Evolutionary conservation across 257 asterid species (phyloP).

Genomic region (Solanum tacnaense): DNA sequence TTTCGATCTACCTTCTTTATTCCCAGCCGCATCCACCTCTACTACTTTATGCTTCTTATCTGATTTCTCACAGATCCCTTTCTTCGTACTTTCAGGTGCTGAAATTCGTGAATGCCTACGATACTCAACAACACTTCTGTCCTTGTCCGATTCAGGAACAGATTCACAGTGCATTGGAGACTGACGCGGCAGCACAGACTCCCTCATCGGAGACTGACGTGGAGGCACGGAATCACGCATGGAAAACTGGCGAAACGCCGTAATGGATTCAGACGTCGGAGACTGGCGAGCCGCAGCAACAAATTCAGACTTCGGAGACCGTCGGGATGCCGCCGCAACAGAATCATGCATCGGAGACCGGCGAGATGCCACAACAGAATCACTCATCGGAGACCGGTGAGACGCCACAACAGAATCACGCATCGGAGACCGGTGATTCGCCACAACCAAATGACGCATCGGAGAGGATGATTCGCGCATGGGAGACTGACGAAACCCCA

Average conservation of each 20-base stretch:
- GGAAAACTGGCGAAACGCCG: conserved; percentile 22
- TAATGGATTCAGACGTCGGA: not conserved
- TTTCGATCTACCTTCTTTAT: conserved; percentile 14
- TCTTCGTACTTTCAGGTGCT: not conserved
- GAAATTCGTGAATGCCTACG: conserved; percentile 1
- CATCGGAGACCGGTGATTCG: conserved; percentile 27
- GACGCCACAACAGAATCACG: not conserved
- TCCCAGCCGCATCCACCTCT: not conserved
- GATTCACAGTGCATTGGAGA: conserved; percentile 5
- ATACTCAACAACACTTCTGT: not conserved
- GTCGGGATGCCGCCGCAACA: not conserved
- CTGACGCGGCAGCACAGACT: not conserved
- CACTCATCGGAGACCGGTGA: conserved; percentile 30
- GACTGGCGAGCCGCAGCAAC: not conserved
- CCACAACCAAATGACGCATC: not conserved
- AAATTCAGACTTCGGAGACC: conserved; percentile 24
- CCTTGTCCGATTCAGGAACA: conserved; percentile 17
- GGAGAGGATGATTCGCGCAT: conserved; percentile 10
- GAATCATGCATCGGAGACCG: not conserved
- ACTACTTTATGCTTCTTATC: conserved; percentile 9
- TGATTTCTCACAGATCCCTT: conserved; percentile 10
- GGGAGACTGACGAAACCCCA: conserved; percentile 26
- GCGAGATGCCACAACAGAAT: not conserved
- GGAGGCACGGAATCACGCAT: not conserved
- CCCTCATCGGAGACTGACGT: not conserved